Evolutionary conservation across 2,329 filamentous ascomycete species (phyloP).

Genomic region (Coniochaeta pulveracea): DNA sequence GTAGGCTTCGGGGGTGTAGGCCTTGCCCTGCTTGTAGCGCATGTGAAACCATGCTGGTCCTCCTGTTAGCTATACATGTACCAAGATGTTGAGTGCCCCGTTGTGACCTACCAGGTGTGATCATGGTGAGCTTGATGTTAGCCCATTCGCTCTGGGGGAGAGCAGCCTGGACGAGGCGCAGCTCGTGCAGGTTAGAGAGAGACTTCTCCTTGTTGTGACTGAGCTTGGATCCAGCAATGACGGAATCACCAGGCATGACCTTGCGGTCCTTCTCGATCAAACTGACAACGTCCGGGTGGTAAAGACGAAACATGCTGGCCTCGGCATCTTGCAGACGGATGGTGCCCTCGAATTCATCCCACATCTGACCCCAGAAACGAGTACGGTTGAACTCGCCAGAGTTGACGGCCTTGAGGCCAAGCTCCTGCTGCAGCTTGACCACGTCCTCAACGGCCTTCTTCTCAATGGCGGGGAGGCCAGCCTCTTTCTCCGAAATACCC

Average conservation of each 20-base stretch:
- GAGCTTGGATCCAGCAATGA: conserved; percentile 38
- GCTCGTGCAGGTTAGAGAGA: conserved; percentile 36
- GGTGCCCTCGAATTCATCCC: conserved; percentile 41
- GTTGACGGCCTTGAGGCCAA: conserved; percentile 55
- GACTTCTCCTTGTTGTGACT: conserved; percentile 28
- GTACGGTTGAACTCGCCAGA: conserved; percentile 58
- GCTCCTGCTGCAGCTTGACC: conserved; percentile 55
- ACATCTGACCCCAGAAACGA: conserved; percentile 40
- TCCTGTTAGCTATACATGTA: no score
- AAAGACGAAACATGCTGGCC: conserved; percentile 38
- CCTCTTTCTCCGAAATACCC: conserved; percentile 38
- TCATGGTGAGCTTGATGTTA: conserved; percentile 42
- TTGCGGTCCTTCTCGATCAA: conserved; percentile 39
- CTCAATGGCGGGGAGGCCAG: conserved; percentile 47
- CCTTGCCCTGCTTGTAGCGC: conserved; percentile 41
- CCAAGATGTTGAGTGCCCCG: no score
- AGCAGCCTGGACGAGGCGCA: conserved; percentile 31
- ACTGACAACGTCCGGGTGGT: conserved; percentile 43
- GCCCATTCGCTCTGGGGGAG: conserved; percentile 35
- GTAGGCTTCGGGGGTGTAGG: conserved; percentile 46
- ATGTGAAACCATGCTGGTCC: conserved; percentile 44
- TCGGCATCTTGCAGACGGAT: conserved; percentile 36
- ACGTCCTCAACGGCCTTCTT: conserved; percentile 54
- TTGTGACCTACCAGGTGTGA: conserved; percentile 20
- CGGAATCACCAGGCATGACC: conserved; percentile 45